Evolutionary conservation across 2,329 filamentous ascomycete species (phyloP).

Genomic region (Gaeumannomyces tritici): DNA sequence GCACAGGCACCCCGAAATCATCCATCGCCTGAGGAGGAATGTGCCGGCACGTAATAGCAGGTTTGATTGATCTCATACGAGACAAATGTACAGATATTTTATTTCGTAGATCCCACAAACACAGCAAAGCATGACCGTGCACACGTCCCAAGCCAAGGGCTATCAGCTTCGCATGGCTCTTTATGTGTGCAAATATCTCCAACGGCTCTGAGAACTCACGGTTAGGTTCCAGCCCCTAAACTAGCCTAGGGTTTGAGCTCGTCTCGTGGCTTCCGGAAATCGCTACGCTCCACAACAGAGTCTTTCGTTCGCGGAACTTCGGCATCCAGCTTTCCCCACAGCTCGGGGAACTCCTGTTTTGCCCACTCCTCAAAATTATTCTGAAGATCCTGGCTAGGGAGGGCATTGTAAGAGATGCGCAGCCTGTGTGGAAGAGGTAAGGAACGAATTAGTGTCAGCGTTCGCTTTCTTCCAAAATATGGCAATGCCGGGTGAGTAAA

Average conservation of each 20-base stretch:
- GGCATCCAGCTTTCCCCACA: conserved; percentile 58
- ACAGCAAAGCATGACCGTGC: background rate
- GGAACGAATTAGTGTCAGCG: background rate
- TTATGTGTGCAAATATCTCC: background rate
- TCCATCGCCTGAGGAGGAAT: conserved; percentile 22
- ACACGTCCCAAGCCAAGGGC: background rate
- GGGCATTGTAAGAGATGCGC: conserved; percentile 65
- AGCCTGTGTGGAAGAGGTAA: conserved; percentile 39
- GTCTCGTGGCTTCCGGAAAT: conserved; percentile 39
- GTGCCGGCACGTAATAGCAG: background rate
- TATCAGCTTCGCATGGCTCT: background rate
- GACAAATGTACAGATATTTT: background rate
- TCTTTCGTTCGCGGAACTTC: conserved; percentile 14
- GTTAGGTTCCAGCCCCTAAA: conserved; percentile 7
- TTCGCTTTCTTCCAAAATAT: background rate
- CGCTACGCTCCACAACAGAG: conserved; percentile 27
- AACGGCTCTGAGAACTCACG: background rate
- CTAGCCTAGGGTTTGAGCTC: conserved; percentile 29
- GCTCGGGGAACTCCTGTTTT: conserved; percentile 51
- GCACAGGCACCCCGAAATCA: conserved; percentile 76
- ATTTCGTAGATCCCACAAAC: background rate
- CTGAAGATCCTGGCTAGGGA: conserved; percentile 57
- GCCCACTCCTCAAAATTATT: conserved; percentile 67
- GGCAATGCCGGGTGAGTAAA: background rate
- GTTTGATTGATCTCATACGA: conserved; percentile 9